Conservation (phyloP, 176 grass and related monocot species). For the Bothriochloa decipiens region DNA sequence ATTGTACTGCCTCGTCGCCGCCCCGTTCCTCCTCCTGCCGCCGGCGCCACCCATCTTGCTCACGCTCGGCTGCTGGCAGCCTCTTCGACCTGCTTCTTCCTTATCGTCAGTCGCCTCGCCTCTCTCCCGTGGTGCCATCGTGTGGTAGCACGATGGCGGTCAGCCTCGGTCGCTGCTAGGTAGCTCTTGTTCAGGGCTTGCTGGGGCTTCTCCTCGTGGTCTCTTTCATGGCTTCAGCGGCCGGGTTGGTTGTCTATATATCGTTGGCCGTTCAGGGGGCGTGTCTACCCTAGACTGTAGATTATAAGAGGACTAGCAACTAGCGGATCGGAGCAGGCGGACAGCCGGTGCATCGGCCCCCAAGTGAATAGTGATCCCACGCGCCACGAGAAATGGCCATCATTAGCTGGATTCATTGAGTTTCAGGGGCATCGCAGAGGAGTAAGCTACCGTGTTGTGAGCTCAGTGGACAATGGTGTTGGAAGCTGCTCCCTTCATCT, state of each 20-base stretch:
- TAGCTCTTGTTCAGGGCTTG: no score
- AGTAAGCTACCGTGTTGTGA: not conserved
- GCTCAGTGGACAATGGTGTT: not conserved
- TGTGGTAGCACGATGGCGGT: not conserved
- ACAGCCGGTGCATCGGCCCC: slow-evolving; percentile 7
- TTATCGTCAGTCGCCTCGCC: not conserved
- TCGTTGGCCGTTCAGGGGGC: slow-evolving; percentile 47
- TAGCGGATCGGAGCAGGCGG: no score
- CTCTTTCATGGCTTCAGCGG: no score
- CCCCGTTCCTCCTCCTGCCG: slow-evolving; percentile 41
- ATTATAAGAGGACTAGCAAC: slow-evolving; percentile 6
- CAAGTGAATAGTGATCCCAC: slow-evolving; percentile 40
- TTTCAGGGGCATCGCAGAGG: not conserved
- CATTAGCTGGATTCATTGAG: slow-evolving; percentile 41
- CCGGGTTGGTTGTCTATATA: no score
- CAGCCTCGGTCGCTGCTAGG: not conserved
- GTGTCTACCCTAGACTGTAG: not conserved
- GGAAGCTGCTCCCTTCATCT: not conserved
- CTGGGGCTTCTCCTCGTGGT: no score
- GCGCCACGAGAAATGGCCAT: slow-evolving; percentile 59
- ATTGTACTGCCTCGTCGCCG: slow-evolving; percentile 73
- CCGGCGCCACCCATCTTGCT: slow-evolving; percentile 2
- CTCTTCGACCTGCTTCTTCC: not conserved
- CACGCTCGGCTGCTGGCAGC: not conserved
- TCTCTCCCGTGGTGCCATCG: not conserved